A percentile compares a stretch with the other conserved stretches of the same genome.
Conservation (phyloP, 345 rosid species). For the Aquilaria yunnanensis region DNA sequence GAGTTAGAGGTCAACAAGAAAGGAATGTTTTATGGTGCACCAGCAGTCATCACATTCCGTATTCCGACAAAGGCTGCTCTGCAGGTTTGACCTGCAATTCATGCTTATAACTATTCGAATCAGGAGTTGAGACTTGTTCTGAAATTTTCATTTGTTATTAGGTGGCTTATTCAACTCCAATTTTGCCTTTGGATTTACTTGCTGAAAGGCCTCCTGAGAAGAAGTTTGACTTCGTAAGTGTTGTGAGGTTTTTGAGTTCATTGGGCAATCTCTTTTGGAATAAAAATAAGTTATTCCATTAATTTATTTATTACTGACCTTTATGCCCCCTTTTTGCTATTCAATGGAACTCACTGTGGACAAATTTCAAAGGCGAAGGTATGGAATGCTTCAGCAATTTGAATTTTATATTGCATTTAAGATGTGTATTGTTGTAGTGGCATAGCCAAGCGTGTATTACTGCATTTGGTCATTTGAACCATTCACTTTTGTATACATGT, state of each 20-base stretch:
- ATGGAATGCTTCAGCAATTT: constrained; percentile 14
- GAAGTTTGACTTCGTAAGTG: constrained; percentile 56
- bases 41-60: constrained; percentile 86
- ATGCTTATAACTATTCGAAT: not conserved
- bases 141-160: constrained; percentile 20
- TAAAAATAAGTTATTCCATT: not conserved
- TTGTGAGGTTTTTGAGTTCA: not conserved
- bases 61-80: constrained; percentile 71
- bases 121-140: not conserved
- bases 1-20: constrained; percentile 83
- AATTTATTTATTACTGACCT: not conserved
- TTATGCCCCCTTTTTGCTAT: constrained; percentile 19
- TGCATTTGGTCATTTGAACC: constrained; percentile 4
- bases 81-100: constrained; percentile 47
- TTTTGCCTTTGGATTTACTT: constrained; percentile 76
- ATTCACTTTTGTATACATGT: too few species aligned
- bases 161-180: constrained; percentile 83
- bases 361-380: constrained; percentile 78
- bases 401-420: constrained; percentile 2
- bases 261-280: not conserved
- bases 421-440: not conserved
- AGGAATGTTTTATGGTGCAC: constrained; percentile 76
- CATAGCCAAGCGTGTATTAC: too few species aligned
- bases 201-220: constrained; percentile 76
- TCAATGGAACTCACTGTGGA: constrained; percentile 31